These are phyloP conservation scores for Solanum pennellii DNA, from an alignment of 257 asterid species.

Conservation along the genomic window DNA sequence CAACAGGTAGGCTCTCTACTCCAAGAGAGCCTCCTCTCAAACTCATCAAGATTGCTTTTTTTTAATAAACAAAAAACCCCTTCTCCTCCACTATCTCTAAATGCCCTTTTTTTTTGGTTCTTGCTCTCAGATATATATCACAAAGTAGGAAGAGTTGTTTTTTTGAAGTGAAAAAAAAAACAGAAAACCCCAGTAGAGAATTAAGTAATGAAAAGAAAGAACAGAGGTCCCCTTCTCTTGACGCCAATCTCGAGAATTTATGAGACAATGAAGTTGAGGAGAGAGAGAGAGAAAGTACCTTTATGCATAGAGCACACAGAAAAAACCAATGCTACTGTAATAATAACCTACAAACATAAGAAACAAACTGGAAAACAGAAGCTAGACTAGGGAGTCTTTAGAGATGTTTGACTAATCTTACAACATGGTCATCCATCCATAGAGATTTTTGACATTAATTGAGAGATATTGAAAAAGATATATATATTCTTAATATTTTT, in stretches of 20 bases:
- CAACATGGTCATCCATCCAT: neutral
- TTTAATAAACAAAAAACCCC: neutral
- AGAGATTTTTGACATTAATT: neutral
- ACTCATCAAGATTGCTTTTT: slow-evolving; percentile 32
- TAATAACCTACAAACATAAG: neutral
- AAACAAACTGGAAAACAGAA: neutral
- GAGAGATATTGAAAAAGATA: neutral
- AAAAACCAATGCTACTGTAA: neutral
- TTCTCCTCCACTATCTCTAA: neutral
- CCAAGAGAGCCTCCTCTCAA: slow-evolving; percentile 90
- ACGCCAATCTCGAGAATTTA: neutral
- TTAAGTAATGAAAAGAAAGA: neutral
- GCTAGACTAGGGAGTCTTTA: neutral
- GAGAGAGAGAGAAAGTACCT: neutral
- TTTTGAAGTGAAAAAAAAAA: neutral
- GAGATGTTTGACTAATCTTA: neutral
- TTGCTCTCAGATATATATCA: neutral
- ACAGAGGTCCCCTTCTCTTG: neutral
- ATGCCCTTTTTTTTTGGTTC: neutral
- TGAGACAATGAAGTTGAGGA: neutral
- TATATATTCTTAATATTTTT: neutral
- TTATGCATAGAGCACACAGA: neutral
- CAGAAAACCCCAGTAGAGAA: neutral
- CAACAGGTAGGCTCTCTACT: slow-evolving; percentile 78
- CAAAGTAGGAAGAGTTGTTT: neutral